Conservation (phyloP, 2,329 filamentous ascomycete genomes). For the Sclerotinia sclerotiorum region DNA sequence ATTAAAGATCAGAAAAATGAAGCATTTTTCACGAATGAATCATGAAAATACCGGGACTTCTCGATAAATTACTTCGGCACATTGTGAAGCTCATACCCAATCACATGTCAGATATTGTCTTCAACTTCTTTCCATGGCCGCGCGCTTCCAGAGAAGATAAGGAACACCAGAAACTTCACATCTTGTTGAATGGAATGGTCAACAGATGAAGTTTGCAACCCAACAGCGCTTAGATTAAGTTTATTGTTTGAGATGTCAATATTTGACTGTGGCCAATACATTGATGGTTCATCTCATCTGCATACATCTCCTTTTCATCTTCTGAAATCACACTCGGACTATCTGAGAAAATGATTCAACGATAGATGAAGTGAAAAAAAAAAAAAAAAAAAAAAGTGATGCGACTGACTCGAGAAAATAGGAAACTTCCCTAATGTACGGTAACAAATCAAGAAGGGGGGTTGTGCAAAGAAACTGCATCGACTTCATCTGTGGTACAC, state of each 20-base stretch:
- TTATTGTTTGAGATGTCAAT: constrained; percentile 16
- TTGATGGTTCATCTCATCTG: background rate
- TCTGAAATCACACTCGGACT: background rate
- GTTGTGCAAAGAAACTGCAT: background rate
- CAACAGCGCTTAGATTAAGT: constrained; percentile 7
- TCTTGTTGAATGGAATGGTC: background rate
- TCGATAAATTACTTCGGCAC: background rate
- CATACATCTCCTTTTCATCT: background rate
- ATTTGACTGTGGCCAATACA: constrained; percentile 4
- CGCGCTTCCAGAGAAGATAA: constrained; percentile 18
- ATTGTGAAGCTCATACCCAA: background rate
- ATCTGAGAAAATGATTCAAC: background rate
- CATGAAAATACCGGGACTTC: background rate
- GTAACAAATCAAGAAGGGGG: background rate
- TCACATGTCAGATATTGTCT: background rate
- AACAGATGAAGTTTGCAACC: background rate
- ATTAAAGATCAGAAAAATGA: background rate
- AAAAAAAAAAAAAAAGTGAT: background rate
- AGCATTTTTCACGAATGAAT: constrained; percentile 2
- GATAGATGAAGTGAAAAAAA: background rate
- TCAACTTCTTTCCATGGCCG: background rate
- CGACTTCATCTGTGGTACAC: background rate
- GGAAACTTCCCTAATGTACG: background rate
- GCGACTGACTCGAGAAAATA: background rate
- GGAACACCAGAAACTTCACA: background rate